Base-by-base conservation (phyloP, 345 rosid genomes). In the Eucalyptus pauciflora region DNA sequence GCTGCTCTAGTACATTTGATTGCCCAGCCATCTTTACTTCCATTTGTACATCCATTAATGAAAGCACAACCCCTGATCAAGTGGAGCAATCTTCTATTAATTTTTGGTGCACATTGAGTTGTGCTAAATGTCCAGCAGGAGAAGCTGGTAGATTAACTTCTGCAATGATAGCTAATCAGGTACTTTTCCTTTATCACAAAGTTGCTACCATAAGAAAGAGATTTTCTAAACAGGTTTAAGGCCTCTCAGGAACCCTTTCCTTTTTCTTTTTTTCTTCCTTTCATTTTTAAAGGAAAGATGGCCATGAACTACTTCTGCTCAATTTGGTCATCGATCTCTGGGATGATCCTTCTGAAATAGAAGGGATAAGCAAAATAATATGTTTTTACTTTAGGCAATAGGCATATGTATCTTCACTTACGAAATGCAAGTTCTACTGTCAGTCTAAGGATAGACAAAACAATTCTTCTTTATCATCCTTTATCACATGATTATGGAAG, bases 151-250 rank as follows among this genome's bases (percentile, higher is more conserved):
- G 92, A 92, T 90, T 98, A 89, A 94, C 98, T 89, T 94, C 99
- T 87, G 94, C 93, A 86, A 94, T 94, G 95, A 93, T 98, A 87
- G 96, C 99, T 86, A 98, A 98, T 89, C 98, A 97, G 99, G 99
- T 98, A 92, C 60, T 10, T 37, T 37, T 18, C 48, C 48, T 71
- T 71, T 71, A 10, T 71, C 46, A 71, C 46, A 71, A 71, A 71
- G 81, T 24, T 20, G 46, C 81, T 18, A 37, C 81, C 81, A 71
- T 71, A 71, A 71, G 45, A 71, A 71, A 71, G 25, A 71, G 81
- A 71, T 18, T 71, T 18, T 37, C 27, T 71, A 18, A 71, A 71
- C 14, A 37, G 46, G 81, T 71, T 11, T 5, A 37, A 37, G 81
- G 81, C 27, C 46, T 37, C 46, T 71, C 27, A 37, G 81, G 22